Evolutionary conservation across 2,329 filamentous ascomycete genomes (phyloP), one percentile per base, ranked within the genome.

Genomic region (Xylariaceae sp.): DNA sequence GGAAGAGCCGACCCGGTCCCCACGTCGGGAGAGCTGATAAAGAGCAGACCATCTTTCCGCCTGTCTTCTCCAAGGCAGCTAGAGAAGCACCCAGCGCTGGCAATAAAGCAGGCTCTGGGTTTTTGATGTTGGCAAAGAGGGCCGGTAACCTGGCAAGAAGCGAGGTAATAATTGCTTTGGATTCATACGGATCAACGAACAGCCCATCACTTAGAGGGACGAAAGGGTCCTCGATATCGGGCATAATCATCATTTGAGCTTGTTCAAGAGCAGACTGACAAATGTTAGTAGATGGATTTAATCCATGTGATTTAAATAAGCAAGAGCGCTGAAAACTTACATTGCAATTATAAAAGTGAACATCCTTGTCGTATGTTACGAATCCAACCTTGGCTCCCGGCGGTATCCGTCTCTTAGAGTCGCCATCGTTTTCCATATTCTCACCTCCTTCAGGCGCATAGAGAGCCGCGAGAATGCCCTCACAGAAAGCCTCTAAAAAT

Each of bases 211-310:
- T 90, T 16, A 99, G 77, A 2, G 94, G 92, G 15, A 97, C 85
- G 69, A 99, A 99, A 0, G 94, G 94, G 62, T 99, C 94, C 65
- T 97, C 92, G 46, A 99, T 81, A 68, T 99, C 94, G 3, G 94
- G 89, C 89, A 99, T 96, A 47, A 99, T 92, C 77, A 99, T 84
- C 90, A 99, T 96, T 68, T 99, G 94, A 9, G 94, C 90, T 72
- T 91, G 85, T 51, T 94, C 87, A 40, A 96, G 76, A 39, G 80
- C 80, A 36, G 90, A 73, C 85, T 89, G 69, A 53, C 61, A 42
- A 57, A 55, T 36, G 53, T 59, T 50, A 57, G 39, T 26, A 51
- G 0, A 7, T n/a, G 30, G 3, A 41, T 34, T 42, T 40, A 12
- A 43, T 44, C 37, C n/a, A 22, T 2, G 15, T 6, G 18, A 34